These are phyloP conservation scores for Asterionellopsis glacialis DNA, from an alignment of 108 stramenopile species.

Conservation along the genomic window DNA sequence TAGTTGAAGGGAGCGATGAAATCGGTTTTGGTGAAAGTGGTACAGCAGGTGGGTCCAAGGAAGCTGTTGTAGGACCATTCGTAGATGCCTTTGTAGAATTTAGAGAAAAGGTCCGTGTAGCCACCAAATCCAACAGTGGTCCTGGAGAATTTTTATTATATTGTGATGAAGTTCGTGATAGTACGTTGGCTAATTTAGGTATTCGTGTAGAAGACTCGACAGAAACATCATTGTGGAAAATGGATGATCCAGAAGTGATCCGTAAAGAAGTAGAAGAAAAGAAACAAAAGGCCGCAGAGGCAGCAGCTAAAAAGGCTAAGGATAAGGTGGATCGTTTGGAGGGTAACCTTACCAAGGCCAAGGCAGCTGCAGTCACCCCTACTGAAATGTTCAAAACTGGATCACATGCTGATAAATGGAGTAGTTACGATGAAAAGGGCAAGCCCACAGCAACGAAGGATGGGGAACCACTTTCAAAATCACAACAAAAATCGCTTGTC, in stretches of 20 bases:
- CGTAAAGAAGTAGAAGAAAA: slow-evolving; percentile 68
- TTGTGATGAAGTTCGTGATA: slow-evolving; percentile 92
- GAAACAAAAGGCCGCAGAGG: slow-evolving; percentile 39
- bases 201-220: slow-evolving; percentile 90
- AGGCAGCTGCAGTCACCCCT: too few species aligned
- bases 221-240: slow-evolving; percentile 81
- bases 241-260: slow-evolving; percentile 84
- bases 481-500: slow-evolving; percentile 38
- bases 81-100: slow-evolving; percentile 85
- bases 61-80: slow-evolving; percentile 57
- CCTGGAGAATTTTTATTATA: slow-evolving; percentile 48
- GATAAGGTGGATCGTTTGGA: slow-evolving; percentile 30
- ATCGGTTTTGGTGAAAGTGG: slow-evolving; percentile 74
- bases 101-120: slow-evolving; percentile 71
- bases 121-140: slow-evolving; percentile 49
- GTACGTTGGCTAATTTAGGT: slow-evolving; percentile 76
- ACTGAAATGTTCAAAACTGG: slow-evolving; percentile 23
- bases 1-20: slow-evolving; percentile 65
- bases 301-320: slow-evolving; percentile 49
- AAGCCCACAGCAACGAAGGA: slow-evolving; percentile 37
- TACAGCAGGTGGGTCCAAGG: slow-evolving; percentile 24
- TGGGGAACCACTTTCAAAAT: slow-evolving; percentile 39
- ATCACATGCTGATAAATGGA: slow-evolving; percentile 23
- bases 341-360: slow-evolving; percentile 10
- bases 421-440: slow-evolving; percentile 45